Percentiles rank a stretch among this genome's conserved stretches.
These are phyloP conservation scores for Dactylonectria estremocensis DNA, from an alignment of 2,329 filamentous ascomycete genomes.

Conservation along the genomic window DNA sequence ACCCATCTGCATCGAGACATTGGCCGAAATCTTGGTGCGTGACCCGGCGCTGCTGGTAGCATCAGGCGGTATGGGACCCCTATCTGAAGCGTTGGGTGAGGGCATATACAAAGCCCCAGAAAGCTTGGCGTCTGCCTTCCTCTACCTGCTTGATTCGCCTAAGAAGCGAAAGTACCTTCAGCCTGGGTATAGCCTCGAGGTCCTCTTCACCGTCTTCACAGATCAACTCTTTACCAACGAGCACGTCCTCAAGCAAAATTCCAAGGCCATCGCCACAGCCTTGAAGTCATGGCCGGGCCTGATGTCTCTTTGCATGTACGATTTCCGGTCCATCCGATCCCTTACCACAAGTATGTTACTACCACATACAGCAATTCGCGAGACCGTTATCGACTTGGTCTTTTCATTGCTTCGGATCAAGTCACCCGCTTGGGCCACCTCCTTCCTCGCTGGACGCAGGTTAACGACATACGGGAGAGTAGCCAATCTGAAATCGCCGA, in stretches of 20 bases:
- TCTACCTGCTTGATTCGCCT: slow-evolving; percentile 91
- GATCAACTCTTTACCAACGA: slow-evolving; percentile 79
- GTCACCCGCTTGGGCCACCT: slow-evolving; percentile 91
- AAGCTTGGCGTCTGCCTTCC: slow-evolving; percentile 87
- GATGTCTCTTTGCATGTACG: slow-evolving; percentile 88
- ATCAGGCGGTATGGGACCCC: slow-evolving; percentile 85
- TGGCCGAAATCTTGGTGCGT: slow-evolving; percentile 91
- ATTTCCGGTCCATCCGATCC: slow-evolving; percentile 87
- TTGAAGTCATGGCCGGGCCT: slow-evolving; percentile 95
- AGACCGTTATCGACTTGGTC: slow-evolving; percentile 89
- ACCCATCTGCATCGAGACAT: slow-evolving; percentile 91
- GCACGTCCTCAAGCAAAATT: slow-evolving; percentile 82
- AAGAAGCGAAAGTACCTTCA: slow-evolving; percentile 85
- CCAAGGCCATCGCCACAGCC: slow-evolving; percentile 91
- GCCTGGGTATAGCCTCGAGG: slow-evolving; percentile 90
- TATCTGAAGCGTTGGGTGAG: slow-evolving; percentile 94
- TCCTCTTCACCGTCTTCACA: slow-evolving; percentile 92
- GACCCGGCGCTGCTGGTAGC: slow-evolving; percentile 86
- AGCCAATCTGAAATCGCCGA: slow-evolving; percentile 81
- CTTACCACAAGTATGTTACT: slow-evolving; percentile 77
- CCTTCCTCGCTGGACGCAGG: slow-evolving; percentile 91
- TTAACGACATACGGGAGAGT: slow-evolving; percentile 98
- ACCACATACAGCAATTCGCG: slow-evolving; percentile 70
- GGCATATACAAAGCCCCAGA: slow-evolving; percentile 94
- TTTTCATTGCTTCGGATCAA: slow-evolving; percentile 90